Evolutionary conservation across 768 basidiomycete species (phyloP).

Genomic region (Serendipita indica): DNA sequence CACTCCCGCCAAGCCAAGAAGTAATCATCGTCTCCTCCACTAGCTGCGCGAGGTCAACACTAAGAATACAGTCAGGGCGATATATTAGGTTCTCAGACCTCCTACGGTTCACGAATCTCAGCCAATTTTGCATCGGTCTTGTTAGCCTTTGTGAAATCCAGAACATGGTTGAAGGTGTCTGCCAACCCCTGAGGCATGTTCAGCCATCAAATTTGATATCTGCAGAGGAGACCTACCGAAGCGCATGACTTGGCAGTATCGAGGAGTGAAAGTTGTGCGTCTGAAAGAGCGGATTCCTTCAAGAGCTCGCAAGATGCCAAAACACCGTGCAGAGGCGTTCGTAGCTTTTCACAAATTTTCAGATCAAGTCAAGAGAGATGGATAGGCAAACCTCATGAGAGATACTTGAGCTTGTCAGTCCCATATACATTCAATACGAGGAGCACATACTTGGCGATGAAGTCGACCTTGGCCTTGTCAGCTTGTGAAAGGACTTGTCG

Average conservation of each 20-base stretch:
- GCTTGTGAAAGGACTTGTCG: constrained; percentile 88
- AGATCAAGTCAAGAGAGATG: background rate
- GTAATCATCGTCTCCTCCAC: constrained; percentile 86
- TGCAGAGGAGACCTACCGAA: constrained; percentile 82
- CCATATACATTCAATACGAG: background rate
- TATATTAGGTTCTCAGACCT: too few relatives aligned
- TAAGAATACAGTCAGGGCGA: too few relatives aligned
- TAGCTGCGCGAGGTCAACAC: constrained; percentile 64
- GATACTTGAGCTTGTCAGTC: constrained; percentile 36
- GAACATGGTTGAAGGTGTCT: constrained; percentile 91
- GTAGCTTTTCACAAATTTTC: constrained; percentile 14
- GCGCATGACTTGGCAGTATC: constrained; percentile 29
- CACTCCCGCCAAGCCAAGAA: constrained; percentile 82
- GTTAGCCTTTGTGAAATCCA: constrained; percentile 76
- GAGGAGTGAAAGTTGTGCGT: background rate
- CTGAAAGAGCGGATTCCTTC: constrained; percentile 10
- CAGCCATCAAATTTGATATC: constrained; percentile 74
- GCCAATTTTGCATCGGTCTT: too few relatives aligned
- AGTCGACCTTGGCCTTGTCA: constrained; percentile 84
- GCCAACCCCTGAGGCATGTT: constrained; percentile 90
- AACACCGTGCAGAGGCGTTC: constrained; percentile 81
- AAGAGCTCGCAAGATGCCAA: constrained; percentile 17
- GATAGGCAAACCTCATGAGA: constrained; percentile 61
- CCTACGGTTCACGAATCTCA: constrained; percentile 46
- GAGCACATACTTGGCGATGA: constrained; percentile 67